phyloP scores from a whole-genome alignment of 176 grass and related monocot species.

The Phoenix dactylifera region DNA sequence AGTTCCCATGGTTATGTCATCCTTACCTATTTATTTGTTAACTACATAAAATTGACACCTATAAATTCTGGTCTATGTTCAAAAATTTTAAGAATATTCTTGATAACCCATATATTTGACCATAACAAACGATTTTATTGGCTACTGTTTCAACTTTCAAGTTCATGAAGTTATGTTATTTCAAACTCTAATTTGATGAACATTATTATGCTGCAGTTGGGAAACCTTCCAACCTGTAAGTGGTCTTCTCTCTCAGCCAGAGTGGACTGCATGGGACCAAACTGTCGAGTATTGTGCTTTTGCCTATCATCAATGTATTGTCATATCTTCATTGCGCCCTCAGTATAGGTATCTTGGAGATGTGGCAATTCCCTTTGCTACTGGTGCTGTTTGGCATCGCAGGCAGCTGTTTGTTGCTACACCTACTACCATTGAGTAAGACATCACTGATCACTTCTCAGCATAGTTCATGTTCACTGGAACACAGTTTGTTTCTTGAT shows the following conservation, averaged over 20 bases:
- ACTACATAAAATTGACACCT: no score
- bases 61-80: no score
- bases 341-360: slow-evolving; percentile 96
- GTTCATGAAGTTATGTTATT: neutral
- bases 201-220: slow-evolving; percentile 51
- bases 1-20: no score
- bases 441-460: slow-evolving; percentile 5
- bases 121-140: no score
- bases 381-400: slow-evolving; percentile 91
- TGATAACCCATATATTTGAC: no score
- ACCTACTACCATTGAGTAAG: slow-evolving; percentile 99
- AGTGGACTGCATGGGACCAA: slow-evolving; percentile 96
- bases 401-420: slow-evolving; percentile 98
- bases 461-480: no score
- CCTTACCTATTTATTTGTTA: no score
- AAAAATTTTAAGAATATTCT: no score
- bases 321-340: slow-evolving; percentile 90
- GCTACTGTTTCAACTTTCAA: no score
- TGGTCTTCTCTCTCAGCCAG: slow-evolving; percentile 76
- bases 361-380: slow-evolving; percentile 94
- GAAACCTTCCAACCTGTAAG: slow-evolving; percentile 95
- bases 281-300: slow-evolving; percentile 98
- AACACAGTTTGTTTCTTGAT: no score
- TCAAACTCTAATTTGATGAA: neutral
- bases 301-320: slow-evolving; percentile 92